Evolutionary conservation across 352 stramenopile species (phyloP).

Genomic region (Thraustochytrium striatum): DNA sequence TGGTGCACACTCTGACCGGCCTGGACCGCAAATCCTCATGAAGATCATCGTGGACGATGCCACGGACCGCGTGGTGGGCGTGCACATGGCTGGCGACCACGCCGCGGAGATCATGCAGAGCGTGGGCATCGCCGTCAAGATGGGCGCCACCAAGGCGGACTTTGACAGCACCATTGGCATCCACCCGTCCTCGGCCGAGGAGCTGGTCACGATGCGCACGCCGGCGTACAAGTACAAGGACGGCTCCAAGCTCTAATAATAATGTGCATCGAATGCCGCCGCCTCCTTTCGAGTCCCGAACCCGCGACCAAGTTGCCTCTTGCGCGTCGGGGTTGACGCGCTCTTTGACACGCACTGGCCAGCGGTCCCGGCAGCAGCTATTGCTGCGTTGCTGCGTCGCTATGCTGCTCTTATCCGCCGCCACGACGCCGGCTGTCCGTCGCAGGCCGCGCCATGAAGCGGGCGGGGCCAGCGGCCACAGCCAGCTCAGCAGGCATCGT

Average conservation of each 20-base stretch:
- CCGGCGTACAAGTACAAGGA: slow-evolving; percentile 23
- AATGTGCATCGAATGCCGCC: no score
- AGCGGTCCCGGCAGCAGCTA: no score
- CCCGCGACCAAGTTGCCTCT: no score
- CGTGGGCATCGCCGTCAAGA: slow-evolving; percentile 95
- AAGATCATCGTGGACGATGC: slow-evolving; percentile 58
- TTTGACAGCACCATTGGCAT: slow-evolving; percentile 91
- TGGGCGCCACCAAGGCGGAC: slow-evolving; percentile 93
- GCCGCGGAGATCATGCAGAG: slow-evolving; percentile 96
- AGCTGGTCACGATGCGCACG: slow-evolving; percentile 84
- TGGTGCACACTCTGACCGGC: slow-evolving; percentile 71
- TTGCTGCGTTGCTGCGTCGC: no score
- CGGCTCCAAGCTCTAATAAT: slow-evolving; percentile 16
- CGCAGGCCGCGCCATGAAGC: no score
- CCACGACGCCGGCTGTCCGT: no score
- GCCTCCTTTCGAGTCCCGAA: no score
- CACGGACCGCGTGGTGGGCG: slow-evolving; percentile 76
- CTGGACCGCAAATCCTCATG: slow-evolving; percentile 70
- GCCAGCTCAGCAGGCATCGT: no score
- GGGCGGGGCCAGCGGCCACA: no score
- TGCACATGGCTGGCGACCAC: slow-evolving; percentile 87
- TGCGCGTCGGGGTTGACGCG: no score
- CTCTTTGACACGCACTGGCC: no score
- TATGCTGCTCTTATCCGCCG: no score
- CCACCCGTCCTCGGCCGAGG: slow-evolving; percentile 91